These are phyloP conservation scores for Tetrapisispora arboricola DNA, from an alignment of 805 yeast genomes.

Conservation along the genomic window DNA sequence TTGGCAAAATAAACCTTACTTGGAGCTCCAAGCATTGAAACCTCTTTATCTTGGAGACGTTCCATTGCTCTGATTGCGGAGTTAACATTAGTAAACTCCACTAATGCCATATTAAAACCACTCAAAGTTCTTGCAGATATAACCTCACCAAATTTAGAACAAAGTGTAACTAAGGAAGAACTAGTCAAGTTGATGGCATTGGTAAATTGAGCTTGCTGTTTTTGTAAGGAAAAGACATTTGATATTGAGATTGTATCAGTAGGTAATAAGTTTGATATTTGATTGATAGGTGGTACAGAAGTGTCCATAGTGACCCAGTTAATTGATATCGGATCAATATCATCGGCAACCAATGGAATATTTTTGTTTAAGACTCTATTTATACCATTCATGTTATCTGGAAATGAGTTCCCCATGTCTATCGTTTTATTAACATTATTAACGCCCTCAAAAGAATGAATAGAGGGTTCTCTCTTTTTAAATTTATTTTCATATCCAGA, in stretches of 20 bases:
- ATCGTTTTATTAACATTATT: neutral
- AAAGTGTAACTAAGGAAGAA: constrained; percentile 46
- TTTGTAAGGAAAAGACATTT: constrained; percentile 41
- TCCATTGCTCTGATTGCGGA: constrained; percentile 73
- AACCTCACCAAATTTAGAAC: constrained; percentile 52
- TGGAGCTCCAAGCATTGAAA: constrained; percentile 61
- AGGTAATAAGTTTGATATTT: constrained; percentile 59
- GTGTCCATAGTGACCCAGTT: constrained; percentile 65
- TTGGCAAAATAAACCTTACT: constrained; percentile 81
- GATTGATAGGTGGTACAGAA: constrained; percentile 62
- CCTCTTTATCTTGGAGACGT: constrained; percentile 69
- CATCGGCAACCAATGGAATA: constrained; percentile 40
- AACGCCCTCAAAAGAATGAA: constrained; percentile 7
- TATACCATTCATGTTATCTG: neutral
- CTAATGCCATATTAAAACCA: constrained; percentile 43
- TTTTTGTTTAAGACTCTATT: constrained; percentile 6
- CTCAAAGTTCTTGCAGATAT: constrained; percentile 51
- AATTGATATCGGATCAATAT: constrained; percentile 47
- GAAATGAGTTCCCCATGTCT: neutral
- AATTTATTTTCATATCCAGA: constrained; percentile 13
- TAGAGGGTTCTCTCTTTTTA: constrained; percentile 3
- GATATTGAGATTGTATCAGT: constrained; percentile 69
- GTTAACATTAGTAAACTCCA: constrained; percentile 64
- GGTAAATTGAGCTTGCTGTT: constrained; percentile 42
- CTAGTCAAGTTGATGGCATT: constrained; percentile 36